Evolutionary conservation across 352 stramenopile species (phyloP), one percentile per base, ranked within the genome.

Genomic region (Globisporangium cederbergense): DNA sequence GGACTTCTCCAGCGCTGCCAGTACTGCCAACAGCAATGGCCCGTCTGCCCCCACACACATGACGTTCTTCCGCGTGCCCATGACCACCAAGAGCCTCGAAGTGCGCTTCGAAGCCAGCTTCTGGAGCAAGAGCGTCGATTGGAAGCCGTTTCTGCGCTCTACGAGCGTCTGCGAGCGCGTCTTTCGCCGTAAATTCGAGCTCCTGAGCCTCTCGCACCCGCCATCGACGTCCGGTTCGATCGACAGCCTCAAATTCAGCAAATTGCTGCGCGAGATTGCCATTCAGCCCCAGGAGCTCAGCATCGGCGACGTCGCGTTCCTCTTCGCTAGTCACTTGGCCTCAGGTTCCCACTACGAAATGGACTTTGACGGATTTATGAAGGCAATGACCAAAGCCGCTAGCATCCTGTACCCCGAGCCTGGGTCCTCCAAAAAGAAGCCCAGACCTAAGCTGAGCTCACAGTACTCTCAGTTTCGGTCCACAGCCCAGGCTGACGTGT

Each of bases 221-320:
- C 71, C 74, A 4, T 74, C 72, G 11, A 4, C 34, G 9, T 30
- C 58, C 20, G 57, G 69, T 16, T 58, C 72, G 1, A 71, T 90
- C 25, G 85, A 93, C 55, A 83, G 83, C 52, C 76, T 92, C 64
- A 93, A 93, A 55, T 93, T 93, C 65, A 86, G 79, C 58, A 90
- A 89, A 46, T 63, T 92, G 8, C 58, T 93, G 11, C 84, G 84
- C 2, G 83, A 92, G 57, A 83, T 79, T 43, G 66, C 66, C 0
- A 62, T 91, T 1, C 76, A 89, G 30, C 83, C 85, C 0, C 57
- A 64, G 7, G 54, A 68, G 3, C 62, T 93, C 3, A 71, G 59
- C n/a, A 78, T 93, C 25, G 85, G 83, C 0, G 83, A 91, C 30
- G 80, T 68, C 5, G 80, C 83, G 2, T 89, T 84, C 66, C 65